Evolutionary conservation across 495 filamentous ascomycete genomes (phyloP).

Genomic region (Neurospora sp.): DNA sequence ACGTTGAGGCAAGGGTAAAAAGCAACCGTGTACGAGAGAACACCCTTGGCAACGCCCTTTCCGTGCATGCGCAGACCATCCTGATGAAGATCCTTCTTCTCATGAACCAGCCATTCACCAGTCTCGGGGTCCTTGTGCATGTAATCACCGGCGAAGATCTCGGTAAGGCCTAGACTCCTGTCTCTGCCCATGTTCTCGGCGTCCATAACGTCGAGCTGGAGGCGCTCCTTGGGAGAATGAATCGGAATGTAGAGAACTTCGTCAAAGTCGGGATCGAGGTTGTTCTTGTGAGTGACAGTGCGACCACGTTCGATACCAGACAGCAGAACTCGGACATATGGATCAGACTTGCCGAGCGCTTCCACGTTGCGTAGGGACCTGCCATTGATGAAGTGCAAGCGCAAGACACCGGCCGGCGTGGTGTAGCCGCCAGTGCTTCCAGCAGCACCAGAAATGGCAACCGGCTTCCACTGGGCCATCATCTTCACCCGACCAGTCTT

Average conservation of each 20-base stretch:
- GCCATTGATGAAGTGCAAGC: constrained; percentile 82
- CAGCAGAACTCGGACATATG: constrained; percentile 79
- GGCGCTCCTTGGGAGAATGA: constrained; percentile 72
- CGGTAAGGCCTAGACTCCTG: constrained; percentile 68
- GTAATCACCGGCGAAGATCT: constrained; percentile 69
- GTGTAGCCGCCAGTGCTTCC: constrained; percentile 79
- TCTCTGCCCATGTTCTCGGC: constrained; percentile 82
- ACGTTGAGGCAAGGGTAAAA: constrained; percentile 88
- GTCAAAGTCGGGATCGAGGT: constrained; percentile 91
- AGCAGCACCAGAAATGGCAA: constrained; percentile 63
- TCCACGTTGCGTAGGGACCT: constrained; percentile 82
- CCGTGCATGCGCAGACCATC: constrained; percentile 56
- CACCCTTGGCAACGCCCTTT: constrained; percentile 63
- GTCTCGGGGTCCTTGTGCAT: constrained; percentile 57
- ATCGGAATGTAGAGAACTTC: constrained; percentile 92
- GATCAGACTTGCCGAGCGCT: constrained; percentile 92
- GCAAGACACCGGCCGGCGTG: constrained; percentile 87
- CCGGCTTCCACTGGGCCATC: constrained; percentile 88
- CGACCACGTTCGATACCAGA: constrained; percentile 82
- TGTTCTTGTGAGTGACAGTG: constrained; percentile 93
- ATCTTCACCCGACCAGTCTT: constrained; percentile 83
- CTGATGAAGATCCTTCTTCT: constrained; percentile 52
- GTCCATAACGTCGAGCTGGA: constrained; percentile 93
- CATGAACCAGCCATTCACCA: constrained; percentile 74
- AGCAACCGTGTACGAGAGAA: constrained; percentile 69